These are phyloP conservation scores for Globisporangium sylvaticum DNA, from an alignment of 352 stramenopile genomes.

Conservation along the genomic window DNA sequence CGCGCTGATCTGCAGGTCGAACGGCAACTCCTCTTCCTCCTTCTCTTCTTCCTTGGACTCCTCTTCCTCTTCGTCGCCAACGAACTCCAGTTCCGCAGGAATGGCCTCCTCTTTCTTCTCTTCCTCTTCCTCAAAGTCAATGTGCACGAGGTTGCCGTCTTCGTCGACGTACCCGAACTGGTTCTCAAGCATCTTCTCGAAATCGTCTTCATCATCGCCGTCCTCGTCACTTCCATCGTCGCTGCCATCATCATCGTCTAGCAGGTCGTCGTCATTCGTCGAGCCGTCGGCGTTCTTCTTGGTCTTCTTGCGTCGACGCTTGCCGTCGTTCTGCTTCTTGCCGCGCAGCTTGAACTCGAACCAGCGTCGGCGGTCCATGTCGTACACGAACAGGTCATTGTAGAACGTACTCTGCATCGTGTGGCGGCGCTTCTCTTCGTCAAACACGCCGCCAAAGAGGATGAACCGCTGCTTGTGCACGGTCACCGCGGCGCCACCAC, in stretches of 20 bases:
- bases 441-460: constrained; percentile 95
- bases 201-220: constrained; percentile 79
- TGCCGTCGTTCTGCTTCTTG: constrained; percentile 70
- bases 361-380: constrained; percentile 95
- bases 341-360: constrained; percentile 89
- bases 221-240: constrained; percentile 36
- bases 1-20: not conserved
- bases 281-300: constrained; percentile 33
- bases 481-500: constrained; percentile 75
- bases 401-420: constrained; percentile 92
- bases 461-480: constrained; percentile 95
- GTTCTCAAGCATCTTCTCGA: constrained; percentile 81
- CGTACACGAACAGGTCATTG: constrained; percentile 96
- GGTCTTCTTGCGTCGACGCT: constrained; percentile 56
- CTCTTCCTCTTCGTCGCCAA: constrained; percentile 19
- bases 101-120: constrained; percentile 17
- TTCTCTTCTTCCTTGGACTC: constrained; percentile 36
- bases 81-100: not conserved
- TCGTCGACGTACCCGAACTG: constrained; percentile 96
- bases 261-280: constrained; percentile 22
- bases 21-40: constrained; percentile 17
- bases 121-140: constrained; percentile 86
- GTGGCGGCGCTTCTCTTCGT: constrained; percentile 86
- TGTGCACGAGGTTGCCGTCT: constrained; percentile 94
- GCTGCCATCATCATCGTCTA: constrained; percentile 45